Evolutionary conservation across 2,329 filamentous ascomycete genomes (phyloP).

Genomic region (Dichotomopilus funicola): DNA sequence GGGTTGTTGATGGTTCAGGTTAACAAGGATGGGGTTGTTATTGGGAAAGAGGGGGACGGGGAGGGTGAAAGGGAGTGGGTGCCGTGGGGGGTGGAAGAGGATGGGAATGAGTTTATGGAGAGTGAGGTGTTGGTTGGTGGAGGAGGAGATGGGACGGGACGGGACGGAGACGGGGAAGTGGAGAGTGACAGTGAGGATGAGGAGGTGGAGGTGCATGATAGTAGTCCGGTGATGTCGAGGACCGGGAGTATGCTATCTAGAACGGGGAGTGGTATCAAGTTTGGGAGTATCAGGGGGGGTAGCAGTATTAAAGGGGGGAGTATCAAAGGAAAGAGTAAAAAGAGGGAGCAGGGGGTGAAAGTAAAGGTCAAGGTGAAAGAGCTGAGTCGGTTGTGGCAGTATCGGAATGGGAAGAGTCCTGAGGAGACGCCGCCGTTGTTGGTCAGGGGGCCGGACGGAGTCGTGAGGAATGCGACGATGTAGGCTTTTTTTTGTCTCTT

Average conservation of each 20-base stretch:
- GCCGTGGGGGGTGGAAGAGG: constrained; percentile 31
- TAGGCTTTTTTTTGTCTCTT: constrained; percentile 17
- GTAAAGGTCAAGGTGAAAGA: constrained; percentile 49
- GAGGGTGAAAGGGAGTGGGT: constrained; percentile 27
- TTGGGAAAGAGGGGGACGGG: too few species aligned
- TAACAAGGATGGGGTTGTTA: too few species aligned
- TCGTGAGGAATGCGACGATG: constrained; percentile 35
- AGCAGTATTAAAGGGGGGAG: too few species aligned
- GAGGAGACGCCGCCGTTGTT: constrained; percentile 35
- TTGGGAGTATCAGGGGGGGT: too few species aligned
- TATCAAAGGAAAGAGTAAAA: constrained; percentile 8
- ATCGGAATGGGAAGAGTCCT: constrained; percentile 53
- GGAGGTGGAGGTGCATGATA: constrained; percentile 26
- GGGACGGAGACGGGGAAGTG: constrained; percentile 43
- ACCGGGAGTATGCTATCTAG: background rate
- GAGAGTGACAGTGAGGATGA: constrained; percentile 29
- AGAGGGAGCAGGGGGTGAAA: constrained; percentile 22
- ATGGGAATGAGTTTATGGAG: constrained; percentile 53
- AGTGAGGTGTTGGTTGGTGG: constrained; percentile 44
- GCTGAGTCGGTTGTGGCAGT: constrained; percentile 56
- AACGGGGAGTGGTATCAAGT: too few species aligned
- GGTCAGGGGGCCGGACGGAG: constrained; percentile 29
- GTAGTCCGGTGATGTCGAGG: constrained; percentile 21
- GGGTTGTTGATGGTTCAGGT: constrained; percentile 31
- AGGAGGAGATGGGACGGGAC: constrained; percentile 39